Evolutionary conservation across 805 yeast species (phyloP), one percentile per base, ranked within the genome.

Genomic region (Hanseniaspora hatyaiensis): DNA sequence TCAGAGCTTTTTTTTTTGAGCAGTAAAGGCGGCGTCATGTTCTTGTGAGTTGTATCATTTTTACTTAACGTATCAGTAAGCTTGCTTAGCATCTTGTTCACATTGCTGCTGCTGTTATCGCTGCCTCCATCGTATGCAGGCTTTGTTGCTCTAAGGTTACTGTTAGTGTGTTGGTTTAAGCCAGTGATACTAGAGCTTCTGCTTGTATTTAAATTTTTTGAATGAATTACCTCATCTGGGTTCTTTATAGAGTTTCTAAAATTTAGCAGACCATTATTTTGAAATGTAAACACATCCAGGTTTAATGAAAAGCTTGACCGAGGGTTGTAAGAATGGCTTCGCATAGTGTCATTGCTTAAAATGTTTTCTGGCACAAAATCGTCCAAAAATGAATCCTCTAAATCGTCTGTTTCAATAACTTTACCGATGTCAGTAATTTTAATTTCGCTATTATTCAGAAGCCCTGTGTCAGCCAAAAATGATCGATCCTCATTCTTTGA

Each of bases 291-390:
- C 19, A 34, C 12, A 30, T 45, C 42, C 18, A 31, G 16, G 12
- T 34, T 24, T 2, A 40, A 36, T 20, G 49, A 37, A 31, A 45
- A 45, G 19, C 49, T 45, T 1, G 42, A 45, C 26, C 49, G 36
- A 12, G 49, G 49, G 13, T 34, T 45, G 15, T 15, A 18, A 3
- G 42, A 37, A 4, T 29, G 13, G 22, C 20, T 45, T 4, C 16
- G 30, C 9, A 45, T 31, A 18, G 33, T 5, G 24, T 37, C 42
- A 4, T 23, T 23, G 11, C 32, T 18, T 13, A 43, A 22, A 11
- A 43, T 29, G 15, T 28, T 36, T 18, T 37, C 40, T 9, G 37
- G 6, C n/a, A 19, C 19, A 4, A 15, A 9, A 24, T 37, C 40
- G 12, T 37, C 40, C 23, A 24, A 37, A 11, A 31, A 22, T 8